phyloP scores from a whole-genome alignment of 805 yeast species.

The Scheffersomyces stipitis region DNA sequence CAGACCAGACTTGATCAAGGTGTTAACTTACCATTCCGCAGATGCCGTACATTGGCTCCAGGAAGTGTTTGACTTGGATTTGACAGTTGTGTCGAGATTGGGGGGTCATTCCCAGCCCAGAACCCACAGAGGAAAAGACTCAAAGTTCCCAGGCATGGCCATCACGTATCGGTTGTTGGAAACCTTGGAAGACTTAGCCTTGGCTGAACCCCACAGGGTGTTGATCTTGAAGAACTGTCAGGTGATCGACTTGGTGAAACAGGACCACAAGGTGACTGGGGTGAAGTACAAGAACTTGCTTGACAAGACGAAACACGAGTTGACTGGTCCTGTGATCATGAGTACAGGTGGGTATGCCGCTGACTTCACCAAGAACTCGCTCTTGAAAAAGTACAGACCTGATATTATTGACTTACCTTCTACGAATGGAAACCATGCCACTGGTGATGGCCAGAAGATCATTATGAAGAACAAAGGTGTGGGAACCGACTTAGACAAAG shows the following conservation, averaged over 20 bases:
- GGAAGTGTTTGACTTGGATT: slow-evolving; percentile 56
- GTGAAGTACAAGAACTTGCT: slow-evolving; percentile 32
- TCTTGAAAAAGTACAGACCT: slow-evolving; percentile 56
- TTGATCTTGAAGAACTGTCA: slow-evolving; percentile 23
- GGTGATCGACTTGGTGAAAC: slow-evolving; percentile 42
- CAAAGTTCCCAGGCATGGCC: slow-evolving; percentile 66
- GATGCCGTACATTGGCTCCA: slow-evolving; percentile 76
- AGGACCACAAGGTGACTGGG: slow-evolving; percentile 26
- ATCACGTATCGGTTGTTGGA: slow-evolving; percentile 56
- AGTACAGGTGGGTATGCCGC: slow-evolving; percentile 72
- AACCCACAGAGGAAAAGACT: slow-evolving; percentile 76
- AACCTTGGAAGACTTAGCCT: slow-evolving; percentile 47
- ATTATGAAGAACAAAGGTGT: slow-evolving; percentile 51
- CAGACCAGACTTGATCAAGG: slow-evolving; percentile 55
- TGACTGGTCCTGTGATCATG: slow-evolving; percentile 58
- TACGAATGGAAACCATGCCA: slow-evolving; percentile 61
- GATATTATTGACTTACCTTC: slow-evolving; percentile 57
- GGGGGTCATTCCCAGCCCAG: slow-evolving; percentile 84
- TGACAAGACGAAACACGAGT: slow-evolving; percentile 28
- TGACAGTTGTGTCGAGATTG: slow-evolving; percentile 67
- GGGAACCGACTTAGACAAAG: slow-evolving; percentile 62
- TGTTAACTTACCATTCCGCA: slow-evolving; percentile 59
- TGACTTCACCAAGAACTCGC: slow-evolving; percentile 53
- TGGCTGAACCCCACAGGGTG: slow-evolving; percentile 41
- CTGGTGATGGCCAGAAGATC: slow-evolving; percentile 63